Percentiles rank a stretch among this genome's conserved stretches.
phyloP scores from a whole-genome alignment of 2,329 filamentous ascomycete species.

The Aureobasidium leucospermi region DNA sequence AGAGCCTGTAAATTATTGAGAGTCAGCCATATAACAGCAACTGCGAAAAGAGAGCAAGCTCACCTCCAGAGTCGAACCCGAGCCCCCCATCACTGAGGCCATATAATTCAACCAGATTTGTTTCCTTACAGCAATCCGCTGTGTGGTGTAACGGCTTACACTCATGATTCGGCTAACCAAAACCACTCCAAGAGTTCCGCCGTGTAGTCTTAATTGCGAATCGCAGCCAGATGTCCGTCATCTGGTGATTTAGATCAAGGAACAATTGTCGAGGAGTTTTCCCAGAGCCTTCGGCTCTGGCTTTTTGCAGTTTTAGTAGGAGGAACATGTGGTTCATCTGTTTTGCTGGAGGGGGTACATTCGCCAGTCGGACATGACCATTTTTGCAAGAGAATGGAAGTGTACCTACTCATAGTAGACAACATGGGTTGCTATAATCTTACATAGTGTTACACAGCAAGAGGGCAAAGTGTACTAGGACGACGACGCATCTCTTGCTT shows the following conservation, averaged over 20 bases:
- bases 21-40: neutral
- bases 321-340: neutral
- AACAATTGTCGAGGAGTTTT: neutral
- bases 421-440: neutral
- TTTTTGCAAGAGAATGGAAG: neutral
- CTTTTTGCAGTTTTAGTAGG: neutral
- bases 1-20: too few relatives aligned
- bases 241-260: neutral
- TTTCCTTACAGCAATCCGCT: neutral
- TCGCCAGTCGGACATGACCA: neutral
- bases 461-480: neutral
- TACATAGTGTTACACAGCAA: neutral
- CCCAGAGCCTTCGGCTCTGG: neutral
- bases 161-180: neutral
- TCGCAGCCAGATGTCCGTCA: neutral
- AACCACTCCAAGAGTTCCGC: neutral
- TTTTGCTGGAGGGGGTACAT: neutral
- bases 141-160: neutral
- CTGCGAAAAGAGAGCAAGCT: neutral
- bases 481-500: neutral
- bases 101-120: neutral
- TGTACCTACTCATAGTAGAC: neutral
- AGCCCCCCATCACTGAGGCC: too few relatives aligned
- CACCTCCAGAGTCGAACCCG: neutral
- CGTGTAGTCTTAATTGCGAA: neutral